Conservation (phyloP, 108 stramenopile genomes). For the Bacterosira constricta region DNA sequence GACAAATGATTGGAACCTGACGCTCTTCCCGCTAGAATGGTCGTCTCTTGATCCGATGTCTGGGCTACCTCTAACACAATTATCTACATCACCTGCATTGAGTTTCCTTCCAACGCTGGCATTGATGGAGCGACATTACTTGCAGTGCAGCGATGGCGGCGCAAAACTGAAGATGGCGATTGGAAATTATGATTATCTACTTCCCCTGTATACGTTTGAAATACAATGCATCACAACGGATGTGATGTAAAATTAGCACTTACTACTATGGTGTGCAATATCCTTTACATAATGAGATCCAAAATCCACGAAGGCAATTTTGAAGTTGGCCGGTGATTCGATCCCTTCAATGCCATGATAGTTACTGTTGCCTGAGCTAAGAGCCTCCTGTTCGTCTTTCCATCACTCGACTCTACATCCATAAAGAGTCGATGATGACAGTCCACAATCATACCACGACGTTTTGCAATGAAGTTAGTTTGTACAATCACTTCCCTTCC, state of each 20-base stretch:
- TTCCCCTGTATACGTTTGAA: too few relatives aligned
- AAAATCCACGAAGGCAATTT: conserved; percentile 57
- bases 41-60: conserved; percentile 63
- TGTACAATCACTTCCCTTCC: conserved; percentile 45
- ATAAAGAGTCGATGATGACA: conserved; percentile 53
- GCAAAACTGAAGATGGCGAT: conserved; percentile 34
- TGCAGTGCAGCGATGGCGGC: conserved; percentile 71
- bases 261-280: too few relatives aligned
- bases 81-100: not conserved
- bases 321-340: conserved; percentile 52
- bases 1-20: conserved; percentile 63
- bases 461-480: conserved; percentile 46
- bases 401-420: not conserved
- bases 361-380: conserved; percentile 63
- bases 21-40: conserved; percentile 73
- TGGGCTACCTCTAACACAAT: conserved; percentile 55
- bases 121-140: conserved; percentile 65
- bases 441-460: conserved; percentile 65
- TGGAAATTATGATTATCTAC: too few relatives aligned
- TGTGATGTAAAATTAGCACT: too few relatives aligned
- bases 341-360: conserved; percentile 58
- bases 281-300: conserved; percentile 17
- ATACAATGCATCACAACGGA: too few relatives aligned
- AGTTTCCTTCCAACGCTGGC: not conserved
- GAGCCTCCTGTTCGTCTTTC: not conserved